Evolutionary conservation across 495 filamentous ascomycete species (phyloP).

Genomic region (Podospora comata): DNA sequence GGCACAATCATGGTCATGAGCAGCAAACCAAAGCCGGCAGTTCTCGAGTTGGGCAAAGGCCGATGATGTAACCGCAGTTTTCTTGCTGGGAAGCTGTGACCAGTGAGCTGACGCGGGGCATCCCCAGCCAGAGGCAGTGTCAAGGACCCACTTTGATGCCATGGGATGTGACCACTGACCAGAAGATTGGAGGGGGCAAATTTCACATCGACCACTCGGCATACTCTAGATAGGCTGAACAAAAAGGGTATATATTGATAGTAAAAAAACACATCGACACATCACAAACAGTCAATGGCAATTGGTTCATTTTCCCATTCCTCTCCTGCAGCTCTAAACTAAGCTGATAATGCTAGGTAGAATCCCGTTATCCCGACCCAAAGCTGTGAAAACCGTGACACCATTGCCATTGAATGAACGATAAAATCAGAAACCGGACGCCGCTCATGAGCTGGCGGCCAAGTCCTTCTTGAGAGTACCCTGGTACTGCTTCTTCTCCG

Average conservation of each 20-base stretch:
- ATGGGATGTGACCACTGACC: background rate
- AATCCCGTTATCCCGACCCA: constrained; percentile 43
- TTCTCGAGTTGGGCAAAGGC: background rate
- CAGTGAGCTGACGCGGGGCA: background rate
- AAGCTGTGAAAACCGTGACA: constrained; percentile 50
- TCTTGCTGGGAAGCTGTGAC: background rate
- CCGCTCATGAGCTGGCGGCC: constrained; percentile 60
- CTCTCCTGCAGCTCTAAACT: constrained; percentile 46
- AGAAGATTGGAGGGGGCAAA: background rate
- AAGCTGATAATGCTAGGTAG: constrained; percentile 41
- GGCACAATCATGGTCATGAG: background rate
- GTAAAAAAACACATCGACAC: constrained; percentile 1
- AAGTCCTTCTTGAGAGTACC: constrained; percentile 99
- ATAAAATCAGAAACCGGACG: constrained; percentile 42
- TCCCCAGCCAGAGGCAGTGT: background rate
- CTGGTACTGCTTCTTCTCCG: constrained; percentile 92
- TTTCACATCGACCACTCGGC: background rate
- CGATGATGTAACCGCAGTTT: background rate
- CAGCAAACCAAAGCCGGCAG: background rate
- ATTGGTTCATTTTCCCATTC: constrained; percentile 39
- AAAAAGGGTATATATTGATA: background rate
- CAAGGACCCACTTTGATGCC: background rate
- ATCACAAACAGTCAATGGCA: constrained; percentile 23
- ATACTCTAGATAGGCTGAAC: constrained; percentile 1
- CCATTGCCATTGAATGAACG: constrained; percentile 50